Conservation (phyloP, 768 basidiomycete species). For the Tricholoma saponaceum region DNA sequence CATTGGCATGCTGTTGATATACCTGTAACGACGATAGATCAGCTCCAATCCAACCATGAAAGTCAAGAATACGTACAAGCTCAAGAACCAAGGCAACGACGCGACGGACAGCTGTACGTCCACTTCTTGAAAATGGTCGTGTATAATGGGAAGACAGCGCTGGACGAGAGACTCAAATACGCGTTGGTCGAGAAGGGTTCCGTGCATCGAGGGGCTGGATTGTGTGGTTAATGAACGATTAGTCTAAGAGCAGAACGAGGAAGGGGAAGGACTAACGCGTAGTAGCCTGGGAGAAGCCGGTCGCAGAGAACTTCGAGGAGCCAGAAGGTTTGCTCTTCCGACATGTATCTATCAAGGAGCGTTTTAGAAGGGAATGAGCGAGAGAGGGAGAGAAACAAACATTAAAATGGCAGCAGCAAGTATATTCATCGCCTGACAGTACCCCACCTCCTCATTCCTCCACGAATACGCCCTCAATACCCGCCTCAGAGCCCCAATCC, state of each 20-base stretch:
- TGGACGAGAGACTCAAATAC: conserved; percentile 95
- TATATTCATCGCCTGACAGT: conserved; percentile 99
- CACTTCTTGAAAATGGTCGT: conserved; percentile 85
- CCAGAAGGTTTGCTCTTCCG: conserved; percentile 99
- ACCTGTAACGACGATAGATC: conserved; percentile 42
- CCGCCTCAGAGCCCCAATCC: conserved; percentile 78
- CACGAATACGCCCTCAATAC: conserved; percentile 96
- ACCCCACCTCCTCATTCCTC: conserved; percentile 91
- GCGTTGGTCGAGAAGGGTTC: conserved; percentile 97
- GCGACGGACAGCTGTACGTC: conserved; percentile 98
- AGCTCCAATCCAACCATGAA: too few relatives aligned
- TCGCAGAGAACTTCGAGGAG: conserved; percentile 92
- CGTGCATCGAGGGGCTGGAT: conserved; percentile 92
- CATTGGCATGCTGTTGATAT: conserved; percentile 94
- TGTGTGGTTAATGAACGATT: conserved; percentile 3
- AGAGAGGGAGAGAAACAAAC: conserved; percentile 35
- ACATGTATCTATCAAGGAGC: conserved; percentile 99
- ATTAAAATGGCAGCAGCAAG: conserved; percentile 93
- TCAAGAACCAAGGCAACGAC: conserved; percentile 97
- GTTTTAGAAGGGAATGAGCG: too few relatives aligned
- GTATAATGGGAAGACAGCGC: conserved; percentile 84
- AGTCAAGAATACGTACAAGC: conserved; percentile 70
- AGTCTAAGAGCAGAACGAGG: neutral
- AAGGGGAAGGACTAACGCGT: conserved; percentile 58
- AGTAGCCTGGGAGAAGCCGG: conserved; percentile 94